Evolutionary conservation across 305 asterid species (phyloP).

Genomic region (Fraxinus albicans): DNA sequence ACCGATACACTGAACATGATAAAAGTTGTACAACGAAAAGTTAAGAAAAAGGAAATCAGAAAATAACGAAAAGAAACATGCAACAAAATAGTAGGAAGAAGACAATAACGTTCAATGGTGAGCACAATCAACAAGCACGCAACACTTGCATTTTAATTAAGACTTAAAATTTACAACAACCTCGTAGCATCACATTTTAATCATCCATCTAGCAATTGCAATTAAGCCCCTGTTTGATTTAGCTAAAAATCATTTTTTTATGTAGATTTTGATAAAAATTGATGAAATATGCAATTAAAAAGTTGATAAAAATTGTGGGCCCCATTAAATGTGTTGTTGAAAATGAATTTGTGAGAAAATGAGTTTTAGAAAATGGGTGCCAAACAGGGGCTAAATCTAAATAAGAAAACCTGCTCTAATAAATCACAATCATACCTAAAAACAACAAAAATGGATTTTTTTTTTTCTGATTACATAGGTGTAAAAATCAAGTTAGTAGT

Average conservation of each 20-base stretch:
- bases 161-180: not conserved
- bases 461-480: not conserved
- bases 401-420: not conserved
- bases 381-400: too few relatives aligned
- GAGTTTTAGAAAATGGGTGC: too few relatives aligned
- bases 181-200: not conserved
- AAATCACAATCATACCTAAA: not conserved
- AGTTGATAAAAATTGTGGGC: too few relatives aligned
- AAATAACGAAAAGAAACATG: not conserved
- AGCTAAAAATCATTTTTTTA: too few relatives aligned
- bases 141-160: not conserved
- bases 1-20: not conserved
- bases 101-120: not conserved
- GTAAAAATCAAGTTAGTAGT: not conserved
- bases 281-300: too few relatives aligned
- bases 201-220: not conserved
- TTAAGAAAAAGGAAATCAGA: not conserved
- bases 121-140: not conserved
- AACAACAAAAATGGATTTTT: not conserved
- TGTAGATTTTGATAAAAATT: too few relatives aligned
- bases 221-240: too few relatives aligned
- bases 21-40: too few relatives aligned
- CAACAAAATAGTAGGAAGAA: not conserved
- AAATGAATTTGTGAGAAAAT: too few relatives aligned
- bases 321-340: too few relatives aligned